Evolutionary conservation across 306 rosid genomes (phyloP).

Genomic region (Rosa persica): DNA sequence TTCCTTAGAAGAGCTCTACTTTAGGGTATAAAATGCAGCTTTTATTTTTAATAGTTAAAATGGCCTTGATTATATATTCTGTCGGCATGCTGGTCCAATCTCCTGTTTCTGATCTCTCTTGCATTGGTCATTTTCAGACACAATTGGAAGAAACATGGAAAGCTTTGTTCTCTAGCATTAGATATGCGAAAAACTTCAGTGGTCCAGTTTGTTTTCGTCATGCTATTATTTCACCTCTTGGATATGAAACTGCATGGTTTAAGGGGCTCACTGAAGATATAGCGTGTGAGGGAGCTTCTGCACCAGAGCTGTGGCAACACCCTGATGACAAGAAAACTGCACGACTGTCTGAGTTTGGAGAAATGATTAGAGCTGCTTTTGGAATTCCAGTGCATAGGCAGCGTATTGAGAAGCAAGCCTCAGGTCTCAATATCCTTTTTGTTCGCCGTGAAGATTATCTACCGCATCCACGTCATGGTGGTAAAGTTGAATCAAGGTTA

Average conservation of each 20-base stretch:
- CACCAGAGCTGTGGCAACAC: conserved; percentile 67
- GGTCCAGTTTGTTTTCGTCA: conserved; percentile 88
- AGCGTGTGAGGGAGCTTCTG: conserved; percentile 62
- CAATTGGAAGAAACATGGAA: conserved; percentile 92
- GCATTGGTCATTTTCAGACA: conserved; percentile 48
- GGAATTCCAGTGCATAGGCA: conserved; percentile 53
- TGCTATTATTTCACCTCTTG: conserved; percentile 80
- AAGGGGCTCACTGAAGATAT: conserved; percentile 71
- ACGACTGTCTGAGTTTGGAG: conserved; percentile 91
- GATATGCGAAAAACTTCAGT: conserved; percentile 80
- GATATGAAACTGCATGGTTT: conserved; percentile 85
- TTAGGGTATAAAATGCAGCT: background rate
- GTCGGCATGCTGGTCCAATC: background rate
- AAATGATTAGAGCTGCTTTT: conserved; percentile 81
- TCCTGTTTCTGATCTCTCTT: conserved; percentile 22
- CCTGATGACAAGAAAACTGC: conserved; percentile 74
- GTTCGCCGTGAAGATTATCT: conserved; percentile 92
- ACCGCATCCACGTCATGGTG: conserved; percentile 94
- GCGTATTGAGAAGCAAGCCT: conserved; percentile 38
- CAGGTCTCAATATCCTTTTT: conserved; percentile 69
- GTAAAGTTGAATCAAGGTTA: conserved; percentile 83
- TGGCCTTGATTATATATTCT: background rate
- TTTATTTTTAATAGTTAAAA: background rate
- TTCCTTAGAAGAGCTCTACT: conserved; percentile 1
- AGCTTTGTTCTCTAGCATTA: conserved; percentile 75